Evolutionary conservation across 768 basidiomycete genomes (phyloP), one percentile per base, ranked within the genome.

Genomic region (Leccinum olivaceopallidum): DNA sequence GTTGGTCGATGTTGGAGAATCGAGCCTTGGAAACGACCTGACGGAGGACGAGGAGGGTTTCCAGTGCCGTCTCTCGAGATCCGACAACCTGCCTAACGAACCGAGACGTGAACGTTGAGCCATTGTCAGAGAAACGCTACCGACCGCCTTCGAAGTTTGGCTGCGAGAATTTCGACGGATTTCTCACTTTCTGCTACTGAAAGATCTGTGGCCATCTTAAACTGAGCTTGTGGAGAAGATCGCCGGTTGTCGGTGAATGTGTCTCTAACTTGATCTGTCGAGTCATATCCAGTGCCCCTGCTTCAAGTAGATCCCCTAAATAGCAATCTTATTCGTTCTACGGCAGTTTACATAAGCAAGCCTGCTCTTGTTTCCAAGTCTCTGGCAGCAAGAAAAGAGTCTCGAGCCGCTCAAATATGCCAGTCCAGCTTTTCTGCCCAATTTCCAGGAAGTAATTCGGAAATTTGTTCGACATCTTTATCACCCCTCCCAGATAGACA

Each of bases 401-500:
- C 32, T 37, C 39, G 5, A 50, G 32, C 47, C 39, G 5, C 55
- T 75, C 63, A 81, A 49, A 95, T 79, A 67, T 95, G 93, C 96
- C 96, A 98, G 80, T 95, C 91, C 37, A 98, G 82, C 66, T 77
- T 87, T 69, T 97, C 89, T 12, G 91, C 94, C 96, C 95, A 98
- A 76, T 96, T 92, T 58, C 83, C 83, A 12, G 96, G 96, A 58
- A 99, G 80, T 44, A 98, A 79, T 68, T 95, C 79, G n/a, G 90
- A 94, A 59, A 99, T 95, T 70, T 98, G 91, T 65, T 96, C 91
- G 4, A 99, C 97, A 70, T 99, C 96, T 76, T 98, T 98, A 76
- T 98, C 95, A 18, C 97, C 97, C 63, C 96, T 86, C 54, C 96
- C 96, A 57, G 93, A 95, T 55, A 98, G 79, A 69, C 94, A 97